Base-by-base conservation (phyloP, 495 filamentous ascomycete genomes). In the Trypethelium eluteriae region DNA sequence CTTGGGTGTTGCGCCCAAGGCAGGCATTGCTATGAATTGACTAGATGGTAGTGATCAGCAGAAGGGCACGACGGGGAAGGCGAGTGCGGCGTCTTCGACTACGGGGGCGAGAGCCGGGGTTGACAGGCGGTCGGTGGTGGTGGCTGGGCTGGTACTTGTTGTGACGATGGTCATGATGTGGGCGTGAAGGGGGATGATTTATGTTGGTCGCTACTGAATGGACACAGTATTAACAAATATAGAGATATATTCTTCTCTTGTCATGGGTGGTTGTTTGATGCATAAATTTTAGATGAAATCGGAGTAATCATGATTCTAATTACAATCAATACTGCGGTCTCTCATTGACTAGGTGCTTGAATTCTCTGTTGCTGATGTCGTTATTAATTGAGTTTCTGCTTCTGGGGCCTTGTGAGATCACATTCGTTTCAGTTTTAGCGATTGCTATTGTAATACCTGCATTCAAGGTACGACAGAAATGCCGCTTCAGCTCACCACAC, bases 1-100 rank as follows among this genome's bases (percentile, higher is more conserved):
- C 32, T 76, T 89, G 32, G 86, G 86, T 1, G 81, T 89, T 70
- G 87, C 87, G 14, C 64, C 62, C 36, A 75, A 76, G 72, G 68
- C 65, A 1, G 53, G 53, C 53, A 32, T 59, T 3, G 34, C 36
- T 59, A 32, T 18, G 11, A 36, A 34, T 35, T 59, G 53, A 59
- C 53, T 59, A 59, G 53, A 59, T 59, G 53, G 53, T 18, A 59
- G 53, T 36, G 53, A 59, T 5, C 68, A 32, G 25, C 67, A 39
- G 6, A 62, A 44, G n/a, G 62, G 56, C 2, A 63, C 14, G 50
- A 65, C 57, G 6, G 36, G 36, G 7, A 59, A 18, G 53, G 32
- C 18, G 25, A 59, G 32, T 59, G n/a, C 53, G 53, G 53, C 6
- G 53, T 4, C 53, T 7, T 10, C 25, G 32, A 32, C 25, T 3